phyloP scores from a whole-genome alignment of 306 rosid species.

The Luffa acutangula region DNA sequence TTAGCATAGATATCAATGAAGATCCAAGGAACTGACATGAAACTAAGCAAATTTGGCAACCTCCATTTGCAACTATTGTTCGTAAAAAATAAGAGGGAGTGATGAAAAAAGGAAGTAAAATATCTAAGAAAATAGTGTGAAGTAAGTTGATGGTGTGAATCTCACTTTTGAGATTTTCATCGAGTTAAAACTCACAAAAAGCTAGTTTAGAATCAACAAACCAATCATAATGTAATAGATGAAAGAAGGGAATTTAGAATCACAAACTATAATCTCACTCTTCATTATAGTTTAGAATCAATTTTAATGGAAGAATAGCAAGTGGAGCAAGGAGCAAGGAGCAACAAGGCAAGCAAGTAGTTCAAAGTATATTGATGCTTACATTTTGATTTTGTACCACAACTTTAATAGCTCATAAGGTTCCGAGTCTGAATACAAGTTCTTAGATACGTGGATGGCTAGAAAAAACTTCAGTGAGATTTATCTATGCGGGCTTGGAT shows the following conservation, averaged over 20 bases:
- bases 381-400: too few relatives aligned
- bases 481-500: too few relatives aligned
- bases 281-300: too few relatives aligned
- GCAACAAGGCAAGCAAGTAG: not conserved
- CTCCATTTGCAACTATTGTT: not conserved
- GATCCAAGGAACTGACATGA: not conserved
- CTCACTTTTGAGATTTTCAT: too few relatives aligned
- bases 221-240: too few relatives aligned
- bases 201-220: too few relatives aligned
- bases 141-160: not conserved
- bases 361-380: not conserved
- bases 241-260: too few relatives aligned
- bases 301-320: too few relatives aligned
- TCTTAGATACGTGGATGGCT: not conserved
- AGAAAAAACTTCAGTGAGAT: not conserved
- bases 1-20: not conserved
- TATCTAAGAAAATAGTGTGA: not conserved
- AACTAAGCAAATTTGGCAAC: not conserved
- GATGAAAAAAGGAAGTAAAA: not conserved
- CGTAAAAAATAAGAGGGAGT: not conserved
- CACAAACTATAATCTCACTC: too few relatives aligned
- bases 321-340: not conserved
- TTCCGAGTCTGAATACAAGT: not conserved
- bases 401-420: too few relatives aligned
- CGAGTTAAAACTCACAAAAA: too few relatives aligned